Evolutionary conservation across 2,329 filamentous ascomycete genomes (phyloP).

Genomic region (Botrytis hyacinthi): DNA sequence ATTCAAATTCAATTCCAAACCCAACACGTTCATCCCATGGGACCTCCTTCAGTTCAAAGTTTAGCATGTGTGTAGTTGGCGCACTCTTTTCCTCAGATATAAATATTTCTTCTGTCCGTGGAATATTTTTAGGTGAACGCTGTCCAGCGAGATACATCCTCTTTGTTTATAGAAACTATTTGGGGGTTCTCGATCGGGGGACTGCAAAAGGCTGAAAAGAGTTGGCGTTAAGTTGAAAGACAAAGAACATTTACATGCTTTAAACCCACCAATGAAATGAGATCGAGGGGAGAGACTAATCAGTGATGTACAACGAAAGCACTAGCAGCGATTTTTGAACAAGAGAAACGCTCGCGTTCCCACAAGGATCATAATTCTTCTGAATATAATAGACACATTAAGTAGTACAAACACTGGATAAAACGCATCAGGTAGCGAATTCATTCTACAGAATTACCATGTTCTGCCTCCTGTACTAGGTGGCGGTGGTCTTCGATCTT

Average conservation of each 20-base stretch:
- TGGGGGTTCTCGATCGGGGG: neutral
- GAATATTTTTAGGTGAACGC: neutral
- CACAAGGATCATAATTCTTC: neutral
- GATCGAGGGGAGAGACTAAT: neutral
- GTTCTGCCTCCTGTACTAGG: slow-evolving; percentile 1
- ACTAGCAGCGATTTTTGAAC: neutral
- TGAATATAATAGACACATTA: neutral
- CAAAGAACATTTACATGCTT: neutral
- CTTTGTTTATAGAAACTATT: neutral
- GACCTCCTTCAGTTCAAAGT: slow-evolving; percentile 5
- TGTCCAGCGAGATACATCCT: neutral
- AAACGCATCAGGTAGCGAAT: neutral
- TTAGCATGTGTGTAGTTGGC: neutral
- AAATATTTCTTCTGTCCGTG: neutral
- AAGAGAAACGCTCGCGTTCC: neutral
- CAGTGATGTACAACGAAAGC: neutral
- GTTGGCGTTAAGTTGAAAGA: neutral
- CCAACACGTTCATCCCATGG: slow-evolving; percentile 21
- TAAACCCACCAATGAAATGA: neutral
- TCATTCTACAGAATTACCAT: neutral
- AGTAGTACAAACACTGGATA: neutral
- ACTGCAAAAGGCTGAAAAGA: neutral
- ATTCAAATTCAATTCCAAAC: slow-evolving; percentile 32
- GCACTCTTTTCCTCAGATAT: neutral
- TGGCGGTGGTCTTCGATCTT: slow-evolving; percentile 9